phyloP scores from a whole-genome alignment of 129 eudicot genomes.

The Flaveria linearis region DNA sequence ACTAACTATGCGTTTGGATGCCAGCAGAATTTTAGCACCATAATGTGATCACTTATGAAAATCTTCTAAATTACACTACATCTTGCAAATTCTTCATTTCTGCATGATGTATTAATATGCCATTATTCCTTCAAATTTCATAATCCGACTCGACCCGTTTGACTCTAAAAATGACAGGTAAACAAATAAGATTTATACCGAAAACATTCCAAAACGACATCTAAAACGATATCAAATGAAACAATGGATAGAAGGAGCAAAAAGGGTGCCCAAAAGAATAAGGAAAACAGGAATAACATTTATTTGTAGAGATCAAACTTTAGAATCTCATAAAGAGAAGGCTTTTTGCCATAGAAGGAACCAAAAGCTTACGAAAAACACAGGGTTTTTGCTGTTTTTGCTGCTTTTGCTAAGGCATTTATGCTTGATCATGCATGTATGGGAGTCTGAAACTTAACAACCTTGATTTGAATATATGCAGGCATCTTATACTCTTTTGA shows the following conservation, averaged over 20 bases:
- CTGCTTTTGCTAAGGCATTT: slow-evolving; percentile 34
- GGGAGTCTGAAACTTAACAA: slow-evolving; percentile 14
- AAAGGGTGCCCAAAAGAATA: slow-evolving; percentile 16
- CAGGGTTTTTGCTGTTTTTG: slow-evolving; percentile 16
- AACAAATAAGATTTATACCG: not conserved
- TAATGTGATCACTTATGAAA: no score
- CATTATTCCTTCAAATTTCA: no score
- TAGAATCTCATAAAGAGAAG: slow-evolving; percentile 37
- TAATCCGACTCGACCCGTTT: not conserved
- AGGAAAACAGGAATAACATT: slow-evolving; percentile 32
- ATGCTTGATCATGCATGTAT: slow-evolving; percentile 33
- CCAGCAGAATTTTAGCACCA: no score
- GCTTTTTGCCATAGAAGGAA: slow-evolving; percentile 35
- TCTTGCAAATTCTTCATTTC: no score
- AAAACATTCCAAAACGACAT: not conserved
- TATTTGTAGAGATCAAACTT: slow-evolving; percentile 28
- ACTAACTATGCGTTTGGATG: no score
- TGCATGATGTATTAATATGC: no score
- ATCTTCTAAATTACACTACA: no score
- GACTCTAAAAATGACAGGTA: no score
- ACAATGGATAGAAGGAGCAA: slow-evolving; percentile 18
- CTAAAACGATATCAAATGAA: not conserved
- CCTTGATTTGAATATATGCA: slow-evolving; percentile 17
- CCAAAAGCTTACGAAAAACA: slow-evolving; percentile 30
- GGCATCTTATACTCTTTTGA: slow-evolving; percentile 24